These are phyloP conservation scores for Exophiala sideris DNA, from an alignment of 2,329 filamentous ascomycete species.

Conservation along the genomic window DNA sequence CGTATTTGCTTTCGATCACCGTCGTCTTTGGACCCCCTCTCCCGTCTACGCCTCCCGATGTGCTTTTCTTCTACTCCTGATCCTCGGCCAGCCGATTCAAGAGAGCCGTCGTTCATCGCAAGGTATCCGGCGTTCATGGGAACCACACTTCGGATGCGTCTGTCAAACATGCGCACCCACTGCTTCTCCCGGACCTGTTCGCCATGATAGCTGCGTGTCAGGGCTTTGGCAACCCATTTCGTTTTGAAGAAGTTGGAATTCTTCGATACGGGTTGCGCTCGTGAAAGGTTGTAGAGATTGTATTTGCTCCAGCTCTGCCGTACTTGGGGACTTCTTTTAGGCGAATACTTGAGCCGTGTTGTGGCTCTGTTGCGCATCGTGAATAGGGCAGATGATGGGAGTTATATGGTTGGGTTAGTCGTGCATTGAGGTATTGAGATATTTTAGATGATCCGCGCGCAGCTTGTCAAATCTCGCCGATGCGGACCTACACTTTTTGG, in stretches of 20 bases:
- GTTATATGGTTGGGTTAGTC: not conserved
- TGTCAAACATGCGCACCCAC: conserved; percentile 90
- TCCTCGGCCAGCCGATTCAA: conserved; percentile 78
- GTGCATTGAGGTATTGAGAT: conserved; percentile 3
- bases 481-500: too few species aligned
- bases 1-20: conserved; percentile 28
- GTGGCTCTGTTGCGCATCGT: conserved; percentile 46
- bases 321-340: conserved; percentile 50
- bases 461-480: too few species aligned
- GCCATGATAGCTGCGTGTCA: conserved; percentile 84
- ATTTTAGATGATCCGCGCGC: too few species aligned
- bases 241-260: conserved; percentile 85
- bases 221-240: conserved; percentile 90
- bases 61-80: conserved; percentile 56
- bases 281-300: conserved; percentile 84
- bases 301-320: conserved; percentile 97
- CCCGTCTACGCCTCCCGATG: not conserved
- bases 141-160: conserved; percentile 75
- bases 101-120: conserved; percentile 75
- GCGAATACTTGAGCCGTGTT: conserved; percentile 35
- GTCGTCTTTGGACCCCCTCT: conserved; percentile 5
- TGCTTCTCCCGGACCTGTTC: conserved; percentile 89
- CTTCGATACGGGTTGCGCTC: conserved; percentile 45
- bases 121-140: conserved; percentile 80
- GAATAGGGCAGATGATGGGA: not conserved